Percentiles rank a stretch among this genome's conserved stretches.
Evolutionary conservation across 345 rosid genomes (phyloP).

Genomic region (Moringa oleifera): DNA sequence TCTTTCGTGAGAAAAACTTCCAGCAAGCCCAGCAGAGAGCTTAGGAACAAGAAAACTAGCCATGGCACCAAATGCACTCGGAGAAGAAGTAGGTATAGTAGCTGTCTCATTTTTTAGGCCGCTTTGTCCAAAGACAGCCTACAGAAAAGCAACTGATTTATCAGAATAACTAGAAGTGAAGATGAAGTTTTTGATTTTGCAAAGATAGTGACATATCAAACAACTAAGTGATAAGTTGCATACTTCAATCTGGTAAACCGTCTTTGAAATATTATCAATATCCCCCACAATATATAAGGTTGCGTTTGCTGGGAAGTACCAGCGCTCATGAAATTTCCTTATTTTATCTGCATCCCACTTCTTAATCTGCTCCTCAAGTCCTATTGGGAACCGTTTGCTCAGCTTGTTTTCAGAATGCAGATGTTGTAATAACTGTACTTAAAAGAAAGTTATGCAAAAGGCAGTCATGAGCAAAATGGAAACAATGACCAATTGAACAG

Average conservation of each 20-base stretch:
- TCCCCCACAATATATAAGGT: slow-evolving; percentile 97
- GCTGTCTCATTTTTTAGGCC: slow-evolving; percentile 52
- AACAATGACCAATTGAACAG: slow-evolving; percentile 17
- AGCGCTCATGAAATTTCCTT: slow-evolving; percentile 95
- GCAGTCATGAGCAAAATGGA: slow-evolving; percentile 9
- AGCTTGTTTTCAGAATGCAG: slow-evolving; percentile 98
- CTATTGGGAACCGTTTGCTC: slow-evolving; percentile 96
- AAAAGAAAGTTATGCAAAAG: slow-evolving; percentile 18
- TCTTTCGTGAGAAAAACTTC: slow-evolving; percentile 63
- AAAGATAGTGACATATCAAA: neutral
- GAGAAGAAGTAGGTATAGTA: slow-evolving; percentile 47
- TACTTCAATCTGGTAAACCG: slow-evolving; percentile 77
- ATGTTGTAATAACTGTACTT: slow-evolving; percentile 77
- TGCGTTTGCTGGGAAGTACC: slow-evolving; percentile 99
- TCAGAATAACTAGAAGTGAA: too few species aligned
- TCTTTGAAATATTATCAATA: slow-evolving; percentile 62
- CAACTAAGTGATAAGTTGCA: slow-evolving; percentile 18
- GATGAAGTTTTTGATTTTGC: slow-evolving; percentile 10
- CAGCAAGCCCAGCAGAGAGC: slow-evolving; percentile 83
- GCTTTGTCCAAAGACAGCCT: slow-evolving; percentile 79
- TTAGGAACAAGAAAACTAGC: slow-evolving; percentile 98
- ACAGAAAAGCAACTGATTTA: slow-evolving; percentile 26
- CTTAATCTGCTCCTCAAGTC: slow-evolving; percentile 96
- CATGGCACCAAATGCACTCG: slow-evolving; percentile 94
- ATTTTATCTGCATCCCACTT: slow-evolving; percentile 99